These are phyloP conservation scores for Neoboletus brunneissimus DNA, from an alignment of 768 basidiomycete genomes.

Conservation along the genomic window DNA sequence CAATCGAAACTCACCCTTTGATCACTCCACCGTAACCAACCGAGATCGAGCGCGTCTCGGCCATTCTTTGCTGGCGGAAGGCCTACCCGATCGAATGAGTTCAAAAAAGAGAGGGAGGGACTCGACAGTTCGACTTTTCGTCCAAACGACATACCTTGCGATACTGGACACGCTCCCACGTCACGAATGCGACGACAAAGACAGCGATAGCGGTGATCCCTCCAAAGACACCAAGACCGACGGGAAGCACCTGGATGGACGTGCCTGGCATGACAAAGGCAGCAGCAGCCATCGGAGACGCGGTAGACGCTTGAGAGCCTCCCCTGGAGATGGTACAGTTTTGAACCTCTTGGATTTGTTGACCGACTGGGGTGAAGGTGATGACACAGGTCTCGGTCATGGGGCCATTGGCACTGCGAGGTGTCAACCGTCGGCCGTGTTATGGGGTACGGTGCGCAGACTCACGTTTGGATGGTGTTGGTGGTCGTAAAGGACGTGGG, in stretches of 20 bases:
- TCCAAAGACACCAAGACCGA: conserved; percentile 81
- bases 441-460: background rate
- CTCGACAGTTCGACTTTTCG: background rate
- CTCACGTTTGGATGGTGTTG: conserved; percentile 41
- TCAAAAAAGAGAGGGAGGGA: no score
- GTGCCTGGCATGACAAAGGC: conserved; percentile 70
- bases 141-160: conserved; percentile 56
- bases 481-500: conserved; percentile 38
- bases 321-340: conserved; percentile 46
- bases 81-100: conserved; percentile 40
- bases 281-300: conserved; percentile 29
- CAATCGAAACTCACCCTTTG: conserved; percentile 17
- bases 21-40: conserved; percentile 61
- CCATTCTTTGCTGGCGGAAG: conserved; percentile 72
- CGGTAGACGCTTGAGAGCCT: conserved; percentile 10
- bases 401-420: conserved; percentile 45
- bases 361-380: conserved; percentile 52
- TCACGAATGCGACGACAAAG: conserved; percentile 78
- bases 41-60: conserved; percentile 46
- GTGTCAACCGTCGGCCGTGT: background rate
- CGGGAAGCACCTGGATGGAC: conserved; percentile 69
- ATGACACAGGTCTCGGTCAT: conserved; percentile 59
- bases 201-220: conserved; percentile 84
- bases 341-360: conserved; percentile 51
- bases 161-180: conserved; percentile 84